Base-by-base conservation (phyloP, 2,329 filamentous ascomycete species). In the Colletotrichum sp. region DNA sequence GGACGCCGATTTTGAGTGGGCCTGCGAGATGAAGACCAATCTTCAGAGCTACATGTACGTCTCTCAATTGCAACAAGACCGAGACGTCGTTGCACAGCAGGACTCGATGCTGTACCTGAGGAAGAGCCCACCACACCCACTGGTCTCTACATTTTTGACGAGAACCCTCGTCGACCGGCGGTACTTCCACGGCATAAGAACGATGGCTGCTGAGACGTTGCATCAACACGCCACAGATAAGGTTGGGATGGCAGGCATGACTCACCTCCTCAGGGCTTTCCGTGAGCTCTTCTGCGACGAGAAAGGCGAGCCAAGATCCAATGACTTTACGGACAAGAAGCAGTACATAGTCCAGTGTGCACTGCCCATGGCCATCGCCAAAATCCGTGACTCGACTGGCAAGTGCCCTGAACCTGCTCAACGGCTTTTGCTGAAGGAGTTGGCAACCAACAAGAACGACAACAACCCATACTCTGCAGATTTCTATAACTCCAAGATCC, bases 1-100 rank as follows among this genome's bases (percentile, higher is more conserved):
- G 86, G 97, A 99, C 84, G 96, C 96, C 18, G 98, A 99, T 85
- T 99, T 99, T 79, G 97, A 99, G 84, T 99, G 97, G 97, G 93
- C 98, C 74, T 97, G 95, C 85, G 93, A 93, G 79, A 95, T 98
- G 84, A 93, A 94, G 76, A 89, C 90, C 13, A 93, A 93, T 78
- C 95, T 98, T 90, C 95, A 95, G 62, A 92, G 95, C 6, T 99
- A 99, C 88, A 99, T 99, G 98, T 98, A 97, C 83, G 92, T 98
- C 75, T 98, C 97, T 26, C 97, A 99, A 84, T 89, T 99, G 77
- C 97, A 99, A 83, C 97, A 99, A 84, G 97, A 99, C 85, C 91
- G 96, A 80, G 98, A 99, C 83, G 95, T 99, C 75, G 95, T 98
- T 78, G 98, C 98, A n/a, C 92, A 94, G 79, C 91, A 93, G 80